A percentile compares a stretch with the other conserved stretches of the same genome.
phyloP scores from a whole-genome alignment of 78 protist species.

The Dictyostelium firmibasis region DNA sequence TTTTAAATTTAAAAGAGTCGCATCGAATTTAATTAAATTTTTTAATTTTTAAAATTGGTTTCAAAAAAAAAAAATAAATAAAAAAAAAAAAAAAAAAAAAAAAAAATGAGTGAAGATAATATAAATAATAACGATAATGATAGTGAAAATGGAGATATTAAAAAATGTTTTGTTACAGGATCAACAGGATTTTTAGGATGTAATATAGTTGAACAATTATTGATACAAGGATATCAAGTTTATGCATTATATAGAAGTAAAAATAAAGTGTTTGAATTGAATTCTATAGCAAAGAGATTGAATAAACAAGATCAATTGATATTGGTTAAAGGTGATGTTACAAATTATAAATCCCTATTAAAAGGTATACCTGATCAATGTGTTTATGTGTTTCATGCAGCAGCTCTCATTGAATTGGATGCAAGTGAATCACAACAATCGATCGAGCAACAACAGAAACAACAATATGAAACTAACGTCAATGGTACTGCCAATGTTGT shows the following conservation, averaged over 20 bases:
- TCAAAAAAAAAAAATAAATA: background rate
- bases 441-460: background rate
- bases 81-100: background rate
- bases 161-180: constrained; percentile 4
- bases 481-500: background rate
- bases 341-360: background rate
- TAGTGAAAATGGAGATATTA: background rate
- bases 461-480: background rate
- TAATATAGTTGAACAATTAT: background rate
- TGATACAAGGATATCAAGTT: background rate
- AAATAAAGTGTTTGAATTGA: background rate
- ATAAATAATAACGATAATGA: background rate
- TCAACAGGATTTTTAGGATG: background rate
- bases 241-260: background rate
- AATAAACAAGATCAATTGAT: background rate
- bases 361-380: background rate
- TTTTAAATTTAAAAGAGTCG: too few species aligned
- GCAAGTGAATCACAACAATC: background rate
- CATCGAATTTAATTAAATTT: too few species aligned
- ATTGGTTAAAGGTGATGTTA: background rate
- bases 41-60: too few species aligned
- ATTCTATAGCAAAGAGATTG: background rate
- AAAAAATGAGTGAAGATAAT: background rate
- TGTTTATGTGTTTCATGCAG: background rate
- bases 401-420: background rate